Percentiles rank a stretch among this genome's conserved stretches.
phyloP scores from a whole-genome alignment of 192 early-diverging fungal genomes.

The Linnemannia zychae region DNA sequence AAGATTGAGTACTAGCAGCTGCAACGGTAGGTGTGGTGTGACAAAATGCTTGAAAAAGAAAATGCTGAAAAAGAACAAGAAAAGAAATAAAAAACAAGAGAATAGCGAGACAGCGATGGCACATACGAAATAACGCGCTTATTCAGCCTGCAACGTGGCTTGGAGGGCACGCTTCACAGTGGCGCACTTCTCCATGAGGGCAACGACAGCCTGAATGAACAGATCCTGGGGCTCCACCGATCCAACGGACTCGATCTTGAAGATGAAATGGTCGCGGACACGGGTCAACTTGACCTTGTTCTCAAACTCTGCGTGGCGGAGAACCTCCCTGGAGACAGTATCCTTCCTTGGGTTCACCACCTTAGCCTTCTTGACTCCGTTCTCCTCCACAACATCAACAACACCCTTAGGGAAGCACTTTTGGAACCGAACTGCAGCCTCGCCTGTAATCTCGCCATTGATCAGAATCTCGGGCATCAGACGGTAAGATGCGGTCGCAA shows the following conservation, averaged over 20 bases:
- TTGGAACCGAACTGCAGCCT: conserved; percentile 85
- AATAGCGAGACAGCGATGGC: not conserved
- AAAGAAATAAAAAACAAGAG: not conserved
- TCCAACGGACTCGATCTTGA: conserved; percentile 94
- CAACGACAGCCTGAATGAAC: conserved; percentile 82
- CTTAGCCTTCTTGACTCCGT: conserved; percentile 77
- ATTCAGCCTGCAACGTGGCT: conserved; percentile 52
- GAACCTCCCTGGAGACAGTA: conserved; percentile 93
- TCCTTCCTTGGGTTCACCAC: conserved; percentile 95
- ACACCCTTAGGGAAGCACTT: conserved; percentile 92
- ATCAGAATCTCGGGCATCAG: conserved; percentile 93
- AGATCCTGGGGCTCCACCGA: conserved; percentile 82
- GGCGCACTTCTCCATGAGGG: conserved; percentile 86
- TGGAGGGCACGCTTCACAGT: conserved; percentile 74
- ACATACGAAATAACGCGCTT: not conserved
- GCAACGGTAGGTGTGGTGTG: not conserved
- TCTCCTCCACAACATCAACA: conserved; percentile 79
- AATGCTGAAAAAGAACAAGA: not conserved
- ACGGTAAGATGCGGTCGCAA: conserved; percentile 96
- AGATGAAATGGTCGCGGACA: conserved; percentile 97
- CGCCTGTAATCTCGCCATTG: conserved; percentile 85
- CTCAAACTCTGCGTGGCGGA: conserved; percentile 94
- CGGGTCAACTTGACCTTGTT: conserved; percentile 90
- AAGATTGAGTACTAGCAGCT: not conserved
- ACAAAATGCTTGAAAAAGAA: not conserved